Conservation (phyloP, 2,329 filamentous ascomycete species). For the Fusarium tuaranense region DNA sequence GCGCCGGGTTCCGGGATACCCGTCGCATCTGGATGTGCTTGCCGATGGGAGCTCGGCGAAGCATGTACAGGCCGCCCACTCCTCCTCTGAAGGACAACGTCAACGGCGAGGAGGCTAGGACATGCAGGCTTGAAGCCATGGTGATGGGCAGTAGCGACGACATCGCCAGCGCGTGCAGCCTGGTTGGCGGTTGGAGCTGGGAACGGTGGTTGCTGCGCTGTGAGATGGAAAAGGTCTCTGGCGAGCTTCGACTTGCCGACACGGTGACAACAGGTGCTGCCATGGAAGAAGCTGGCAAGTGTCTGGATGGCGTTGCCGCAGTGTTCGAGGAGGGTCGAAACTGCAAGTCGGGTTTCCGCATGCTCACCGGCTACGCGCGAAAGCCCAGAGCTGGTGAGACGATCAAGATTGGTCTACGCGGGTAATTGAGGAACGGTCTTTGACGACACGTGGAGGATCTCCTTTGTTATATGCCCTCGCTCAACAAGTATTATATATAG, state of each 20-base stretch:
- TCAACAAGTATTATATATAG: conserved; percentile 26
- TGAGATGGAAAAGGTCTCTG: conserved; percentile 82
- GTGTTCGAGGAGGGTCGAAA: conserved; percentile 73
- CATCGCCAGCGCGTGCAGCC: conserved; percentile 80
- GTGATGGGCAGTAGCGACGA: conserved; percentile 76
- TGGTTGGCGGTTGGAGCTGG: conserved; percentile 92
- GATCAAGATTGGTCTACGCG: conserved; percentile 52
- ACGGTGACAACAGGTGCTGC: conserved; percentile 63
- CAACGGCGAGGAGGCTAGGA: conserved; percentile 55
- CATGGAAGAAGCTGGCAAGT: conserved; percentile 68
- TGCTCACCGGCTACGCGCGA: conserved; percentile 72
- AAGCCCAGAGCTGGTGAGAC: conserved; percentile 63
- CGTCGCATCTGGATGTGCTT: conserved; percentile 91
- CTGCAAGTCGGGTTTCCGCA: conserved; percentile 69
- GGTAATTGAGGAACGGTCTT: conserved; percentile 28
- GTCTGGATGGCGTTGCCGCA: conserved; percentile 69
- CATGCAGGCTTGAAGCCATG: conserved; percentile 70
- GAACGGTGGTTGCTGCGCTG: conserved; percentile 95
- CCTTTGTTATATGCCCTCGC: conserved; percentile 37
- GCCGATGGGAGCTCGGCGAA: conserved; percentile 74
- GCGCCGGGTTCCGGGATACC: conserved; percentile 81
- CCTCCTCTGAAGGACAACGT: conserved; percentile 51
- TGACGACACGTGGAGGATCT: conserved; percentile 31
- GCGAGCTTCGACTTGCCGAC: conserved; percentile 69
- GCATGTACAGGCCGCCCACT: conserved; percentile 45